Conservation (phyloP, 345 rosid genomes). For the Pugionium cornutum region DNA sequence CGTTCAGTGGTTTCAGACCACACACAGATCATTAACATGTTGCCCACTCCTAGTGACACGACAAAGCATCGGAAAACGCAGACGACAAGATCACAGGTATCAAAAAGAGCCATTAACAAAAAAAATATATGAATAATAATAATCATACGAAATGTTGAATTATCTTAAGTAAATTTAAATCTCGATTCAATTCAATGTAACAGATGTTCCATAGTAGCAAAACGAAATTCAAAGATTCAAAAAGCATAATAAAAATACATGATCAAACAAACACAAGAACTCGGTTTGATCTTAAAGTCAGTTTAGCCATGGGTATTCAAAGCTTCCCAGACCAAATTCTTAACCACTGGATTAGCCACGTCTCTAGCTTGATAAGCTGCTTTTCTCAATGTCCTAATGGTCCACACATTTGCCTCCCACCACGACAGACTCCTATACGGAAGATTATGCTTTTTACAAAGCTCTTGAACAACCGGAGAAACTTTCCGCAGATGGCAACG, state of each 20-base stretch:
- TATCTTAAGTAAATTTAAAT: conserved; percentile 6
- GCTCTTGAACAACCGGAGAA: conserved; percentile 70
- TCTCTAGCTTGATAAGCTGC: conserved; percentile 89
- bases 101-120: conserved; percentile 2
- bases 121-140: conserved; percentile 8
- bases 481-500: conserved; percentile 72
- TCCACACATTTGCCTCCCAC: conserved; percentile 71
- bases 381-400: conserved; percentile 60
- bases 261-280: not conserved
- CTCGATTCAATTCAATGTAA: conserved; percentile 27
- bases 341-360: conserved; percentile 43
- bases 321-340: conserved; percentile 46
- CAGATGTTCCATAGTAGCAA: conserved; percentile 23
- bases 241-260: conserved; percentile 10
- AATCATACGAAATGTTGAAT: too few relatives aligned
- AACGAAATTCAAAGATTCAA: conserved; percentile 13
- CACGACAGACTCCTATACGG: conserved; percentile 77
- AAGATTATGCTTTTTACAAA: conserved; percentile 89
- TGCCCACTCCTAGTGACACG: not conserved
- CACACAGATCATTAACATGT: not conserved
- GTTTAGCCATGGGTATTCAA: conserved; percentile 42
- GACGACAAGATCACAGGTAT: not conserved
- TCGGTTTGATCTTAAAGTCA: not conserved
- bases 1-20: conserved; percentile 14
- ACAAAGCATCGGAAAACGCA: conserved; percentile 13